Evolutionary conservation across 2,329 filamentous ascomycete genomes (phyloP).

Genomic region (Torrubiella hemipterigena): DNA sequence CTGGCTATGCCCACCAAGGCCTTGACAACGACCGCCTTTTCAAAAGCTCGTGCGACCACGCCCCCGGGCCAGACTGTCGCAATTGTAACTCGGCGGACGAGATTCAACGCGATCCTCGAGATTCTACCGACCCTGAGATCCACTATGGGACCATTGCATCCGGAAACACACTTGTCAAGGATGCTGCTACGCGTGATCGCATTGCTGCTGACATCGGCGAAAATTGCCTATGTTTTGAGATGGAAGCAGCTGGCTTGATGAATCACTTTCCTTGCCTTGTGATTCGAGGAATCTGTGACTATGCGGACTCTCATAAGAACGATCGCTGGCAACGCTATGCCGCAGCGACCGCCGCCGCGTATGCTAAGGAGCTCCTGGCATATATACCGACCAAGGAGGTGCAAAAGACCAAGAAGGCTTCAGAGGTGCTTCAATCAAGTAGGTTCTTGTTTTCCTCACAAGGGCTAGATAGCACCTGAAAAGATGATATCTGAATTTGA

Average conservation of each 20-base stretch:
- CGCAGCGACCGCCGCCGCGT: conserved; percentile 17
- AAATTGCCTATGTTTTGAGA: conserved; percentile 12
- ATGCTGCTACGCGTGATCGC: conserved; percentile 15
- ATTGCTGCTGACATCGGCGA: conserved; percentile 6
- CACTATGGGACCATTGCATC: conserved; percentile 14
- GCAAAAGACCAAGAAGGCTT: no score
- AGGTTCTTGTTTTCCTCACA: no score
- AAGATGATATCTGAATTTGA: no score
- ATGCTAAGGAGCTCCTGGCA: conserved; percentile 9
- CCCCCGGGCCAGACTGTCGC: background rate
- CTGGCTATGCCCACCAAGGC: no score
- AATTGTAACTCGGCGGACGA: background rate
- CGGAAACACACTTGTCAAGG: conserved; percentile 20
- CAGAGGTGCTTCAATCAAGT: no score
- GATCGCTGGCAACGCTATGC: conserved; percentile 22
- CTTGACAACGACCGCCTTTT: no score
- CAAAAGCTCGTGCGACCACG: no score
- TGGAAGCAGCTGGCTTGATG: conserved; percentile 13
- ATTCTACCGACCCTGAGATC: conserved; percentile 2
- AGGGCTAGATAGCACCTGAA: no score
- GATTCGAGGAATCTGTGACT: conserved; percentile 23
- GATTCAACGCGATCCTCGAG: conserved; percentile 8
- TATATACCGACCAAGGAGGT: no score
- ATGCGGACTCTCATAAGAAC: conserved; percentile 24
- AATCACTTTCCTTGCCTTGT: conserved; percentile 14